A percentile compares a stretch with the other conserved stretches of the same genome.
Conservation (phyloP, 192 early-diverging fungal species). For the Coemansia asiatica region DNA sequence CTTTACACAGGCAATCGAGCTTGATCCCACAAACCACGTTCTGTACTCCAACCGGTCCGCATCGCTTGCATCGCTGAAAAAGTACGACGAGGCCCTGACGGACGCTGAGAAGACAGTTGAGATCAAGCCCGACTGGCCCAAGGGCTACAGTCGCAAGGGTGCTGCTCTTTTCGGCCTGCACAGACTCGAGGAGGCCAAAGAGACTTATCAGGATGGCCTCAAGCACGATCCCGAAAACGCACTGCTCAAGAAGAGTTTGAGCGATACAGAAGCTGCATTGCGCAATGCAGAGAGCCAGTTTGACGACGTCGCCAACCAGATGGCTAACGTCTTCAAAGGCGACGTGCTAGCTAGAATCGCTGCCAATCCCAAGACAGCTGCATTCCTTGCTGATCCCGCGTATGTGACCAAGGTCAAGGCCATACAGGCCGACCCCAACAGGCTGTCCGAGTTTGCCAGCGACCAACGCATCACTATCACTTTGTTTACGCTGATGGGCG, state of each 20-base stretch:
- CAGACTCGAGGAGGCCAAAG: constrained; percentile 68
- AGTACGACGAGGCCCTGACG: constrained; percentile 73
- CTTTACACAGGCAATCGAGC: constrained; percentile 84
- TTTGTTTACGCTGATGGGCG: constrained; percentile 74
- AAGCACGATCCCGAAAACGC: constrained; percentile 78
- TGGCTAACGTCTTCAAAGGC: constrained; percentile 62
- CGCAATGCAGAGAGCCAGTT: constrained; percentile 20
- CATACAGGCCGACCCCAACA: constrained; percentile 73
- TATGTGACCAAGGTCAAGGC: constrained; percentile 70
- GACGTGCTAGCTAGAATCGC: constrained; percentile 79
- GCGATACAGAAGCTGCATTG: constrained; percentile 70
- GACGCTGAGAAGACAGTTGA: constrained; percentile 86
- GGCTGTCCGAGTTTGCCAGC: constrained; percentile 67
- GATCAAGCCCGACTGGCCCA: constrained; percentile 82
- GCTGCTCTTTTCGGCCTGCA: constrained; percentile 80
- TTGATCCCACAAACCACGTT: constrained; percentile 86
- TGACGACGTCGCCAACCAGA: constrained; percentile 34
- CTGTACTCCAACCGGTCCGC: constrained; percentile 93
- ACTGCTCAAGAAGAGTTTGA: constrained; percentile 70
- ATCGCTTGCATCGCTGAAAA: constrained; percentile 72
- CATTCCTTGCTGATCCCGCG: constrained; percentile 75
- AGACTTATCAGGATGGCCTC: constrained; percentile 75
- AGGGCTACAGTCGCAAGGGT: constrained; percentile 90
- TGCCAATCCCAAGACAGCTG: constrained; percentile 74
- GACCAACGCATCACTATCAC: constrained; percentile 82